A percentile compares a stretch with the other conserved stretches of the same genome.
Conservation (phyloP, 2,329 filamentous ascomycete species). For the Chaetomiaceae sp. region DNA sequence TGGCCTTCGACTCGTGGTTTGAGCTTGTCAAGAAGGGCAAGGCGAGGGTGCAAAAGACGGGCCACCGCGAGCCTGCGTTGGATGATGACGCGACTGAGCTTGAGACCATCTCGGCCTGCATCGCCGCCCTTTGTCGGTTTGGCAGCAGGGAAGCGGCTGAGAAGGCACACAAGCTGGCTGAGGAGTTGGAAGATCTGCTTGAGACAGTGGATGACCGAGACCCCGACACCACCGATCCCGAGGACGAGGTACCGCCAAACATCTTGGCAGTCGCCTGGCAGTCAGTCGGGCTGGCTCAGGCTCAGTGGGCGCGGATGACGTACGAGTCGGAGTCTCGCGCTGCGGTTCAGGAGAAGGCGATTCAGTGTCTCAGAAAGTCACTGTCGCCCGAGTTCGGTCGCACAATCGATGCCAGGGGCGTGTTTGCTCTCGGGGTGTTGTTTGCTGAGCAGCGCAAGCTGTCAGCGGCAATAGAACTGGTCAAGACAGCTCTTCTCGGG, state of each 20-base stretch:
- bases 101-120: slow-evolving; percentile 72
- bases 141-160: slow-evolving; percentile 70
- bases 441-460: slow-evolving; percentile 83
- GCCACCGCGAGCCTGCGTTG: slow-evolving; percentile 64
- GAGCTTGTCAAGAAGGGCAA: slow-evolving; percentile 84
- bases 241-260: slow-evolving; percentile 48
- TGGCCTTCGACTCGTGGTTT: slow-evolving; percentile 86
- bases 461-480: slow-evolving; percentile 71
- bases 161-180: slow-evolving; percentile 68
- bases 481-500: slow-evolving; percentile 69
- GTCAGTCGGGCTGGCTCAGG: slow-evolving; percentile 78
- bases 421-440: slow-evolving; percentile 79
- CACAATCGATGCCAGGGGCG: slow-evolving; percentile 65
- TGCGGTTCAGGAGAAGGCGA: slow-evolving; percentile 71
- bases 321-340: slow-evolving; percentile 67
- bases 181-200: slow-evolving; percentile 71
- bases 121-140: slow-evolving; percentile 77
- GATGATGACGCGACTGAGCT: slow-evolving; percentile 76
- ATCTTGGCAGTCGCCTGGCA: slow-evolving; percentile 71
- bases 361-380: slow-evolving; percentile 69
- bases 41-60: slow-evolving; percentile 74
- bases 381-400: slow-evolving; percentile 63
- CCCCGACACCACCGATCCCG: slow-evolving; percentile 25
- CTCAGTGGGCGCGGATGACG: slow-evolving; percentile 81
- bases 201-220: slow-evolving; percentile 49